These are phyloP conservation scores for Sarcomyxa edulis DNA, from an alignment of 768 basidiomycete genomes.

Conservation along the genomic window DNA sequence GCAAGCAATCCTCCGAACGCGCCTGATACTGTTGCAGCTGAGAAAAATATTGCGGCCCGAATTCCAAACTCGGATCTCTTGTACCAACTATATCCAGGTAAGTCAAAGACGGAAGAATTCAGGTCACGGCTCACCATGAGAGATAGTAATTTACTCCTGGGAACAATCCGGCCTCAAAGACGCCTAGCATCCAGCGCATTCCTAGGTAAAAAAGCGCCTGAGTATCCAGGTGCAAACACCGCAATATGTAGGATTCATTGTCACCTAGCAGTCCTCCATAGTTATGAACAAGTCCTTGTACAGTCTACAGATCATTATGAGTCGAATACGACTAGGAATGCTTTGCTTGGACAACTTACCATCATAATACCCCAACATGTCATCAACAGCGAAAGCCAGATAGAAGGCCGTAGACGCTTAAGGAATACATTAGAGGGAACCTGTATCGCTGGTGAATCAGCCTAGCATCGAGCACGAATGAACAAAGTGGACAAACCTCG, in stretches of 20 bases:
- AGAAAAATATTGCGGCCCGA: conserved; percentile 64
- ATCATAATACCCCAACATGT: conserved; percentile 71
- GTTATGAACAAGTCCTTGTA: conserved; percentile 67
- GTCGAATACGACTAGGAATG: background rate
- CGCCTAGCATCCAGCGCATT: conserved; percentile 67
- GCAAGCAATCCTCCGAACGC: conserved; percentile 77
- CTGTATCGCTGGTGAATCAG: conserved; percentile 28
- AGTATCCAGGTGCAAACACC: too few species aligned
- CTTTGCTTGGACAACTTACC: conserved; percentile 31
- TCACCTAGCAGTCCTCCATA: conserved; percentile 66
- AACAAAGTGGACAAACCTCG: conserved; percentile 12
- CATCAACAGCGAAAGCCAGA: conserved; percentile 77
- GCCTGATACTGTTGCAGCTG: conserved; percentile 76
- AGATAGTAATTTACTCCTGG: conserved; percentile 68
- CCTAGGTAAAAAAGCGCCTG: conserved; percentile 35
- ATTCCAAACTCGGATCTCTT: conserved; percentile 75
- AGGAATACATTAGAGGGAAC: conserved; percentile 72
- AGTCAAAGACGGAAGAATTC: background rate
- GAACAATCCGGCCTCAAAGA: conserved; percentile 69
- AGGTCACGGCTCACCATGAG: conserved; percentile 48
- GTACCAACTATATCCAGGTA: conserved; percentile 31
- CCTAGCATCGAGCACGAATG: conserved; percentile 1
- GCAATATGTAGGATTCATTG: too few species aligned
- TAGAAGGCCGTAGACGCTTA: conserved; percentile 67
- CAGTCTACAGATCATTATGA: conserved; percentile 40